Base-by-base conservation (phyloP, 192 early-diverging fungal species). In the Haplosporangium gracile region DNA sequence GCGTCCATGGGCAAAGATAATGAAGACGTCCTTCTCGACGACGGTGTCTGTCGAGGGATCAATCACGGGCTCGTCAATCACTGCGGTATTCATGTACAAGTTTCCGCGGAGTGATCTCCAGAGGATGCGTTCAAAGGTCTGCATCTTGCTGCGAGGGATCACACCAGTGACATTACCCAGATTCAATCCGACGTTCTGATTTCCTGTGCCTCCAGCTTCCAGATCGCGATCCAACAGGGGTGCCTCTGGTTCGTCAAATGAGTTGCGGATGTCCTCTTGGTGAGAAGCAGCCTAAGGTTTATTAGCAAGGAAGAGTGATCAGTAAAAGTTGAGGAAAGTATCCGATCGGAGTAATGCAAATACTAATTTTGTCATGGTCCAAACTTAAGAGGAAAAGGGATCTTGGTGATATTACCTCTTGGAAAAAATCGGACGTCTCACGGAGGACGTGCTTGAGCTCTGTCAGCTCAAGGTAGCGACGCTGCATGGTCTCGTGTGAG, bases 61-160 rank as follows among this genome's bases (percentile, higher is more conserved):
- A 55, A 92, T 88, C 77, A 99, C 97, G 15, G 94, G 92, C 82
- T 99, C 99, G 55, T 90, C 96, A 78, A 99, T 98, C 74, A 97
- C 97, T 22, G 96, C 96, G 72, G 94, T 92, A 86, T 98, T 99
- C 90, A 99, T 95, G 90, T 95, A 98, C 79, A 99, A 89, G 90
- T 99, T 99, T 42, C 99, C 99, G 70, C 99, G 95, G 68, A 99
- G 93, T 29, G 97, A 96, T 73, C 99, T 94, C 96, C 98, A 99
- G 65, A 99, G 94, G 74, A 99, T 95, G 75, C 97, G 94, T 89
- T 99, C 97, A 81, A 99, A 98, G 22, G 95, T 97, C 47, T 92
- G 93, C 86, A 98, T 93, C 74, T 95, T 94, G 34, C 85, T 79
- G 55, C 97, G 94, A 38, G 95, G 90, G 74, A 99, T 97, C 24